Percentiles rank a stretch among this genome's conserved stretches.
Conservation (phyloP, 2,329 filamentous ascomycete species). For the Dactylellina sp. region DNA sequence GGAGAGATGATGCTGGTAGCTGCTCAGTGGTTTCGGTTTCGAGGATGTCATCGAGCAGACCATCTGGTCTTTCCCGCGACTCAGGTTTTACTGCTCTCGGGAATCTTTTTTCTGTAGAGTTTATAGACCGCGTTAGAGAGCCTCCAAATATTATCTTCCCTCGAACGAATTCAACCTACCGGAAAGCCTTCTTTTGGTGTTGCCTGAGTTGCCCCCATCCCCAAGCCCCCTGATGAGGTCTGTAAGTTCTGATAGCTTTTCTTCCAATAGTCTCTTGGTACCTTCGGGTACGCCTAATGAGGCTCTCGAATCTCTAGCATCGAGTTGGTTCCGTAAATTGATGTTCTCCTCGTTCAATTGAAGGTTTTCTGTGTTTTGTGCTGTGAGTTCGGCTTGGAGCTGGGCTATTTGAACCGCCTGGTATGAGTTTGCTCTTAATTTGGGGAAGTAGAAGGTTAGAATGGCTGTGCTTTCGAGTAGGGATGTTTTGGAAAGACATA, state of each 20-base stretch:
- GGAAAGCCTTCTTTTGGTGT: slow-evolving; percentile 67
- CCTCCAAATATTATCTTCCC: slow-evolving; percentile 62
- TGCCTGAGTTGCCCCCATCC: slow-evolving; percentile 62
- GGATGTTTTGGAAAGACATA: too few relatives aligned
- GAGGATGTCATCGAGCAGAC: slow-evolving; percentile 25
- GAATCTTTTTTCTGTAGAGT: slow-evolving; percentile 34
- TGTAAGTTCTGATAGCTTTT: slow-evolving; percentile 78
- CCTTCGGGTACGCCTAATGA: slow-evolving; percentile 74
- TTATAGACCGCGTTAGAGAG: neutral
- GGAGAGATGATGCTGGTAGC: slow-evolving; percentile 35
- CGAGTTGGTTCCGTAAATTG: slow-evolving; percentile 75
- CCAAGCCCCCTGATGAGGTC: slow-evolving; percentile 76
- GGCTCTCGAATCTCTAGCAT: slow-evolving; percentile 70
- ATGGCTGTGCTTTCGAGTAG: too few relatives aligned
- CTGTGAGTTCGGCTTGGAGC: slow-evolving; percentile 81
- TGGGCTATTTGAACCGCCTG: slow-evolving; percentile 80
- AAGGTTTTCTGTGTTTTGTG: slow-evolving; percentile 82
- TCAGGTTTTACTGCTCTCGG: slow-evolving; percentile 28
- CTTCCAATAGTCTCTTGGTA: slow-evolving; percentile 78
- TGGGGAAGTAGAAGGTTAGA: too few relatives aligned
- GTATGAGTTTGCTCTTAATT: slow-evolving; percentile 77
- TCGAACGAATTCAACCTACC: slow-evolving; percentile 65
- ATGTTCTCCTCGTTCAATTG: slow-evolving; percentile 77
- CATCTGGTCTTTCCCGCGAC: slow-evolving; percentile 33
- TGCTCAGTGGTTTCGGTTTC: slow-evolving; percentile 25